Conservation (phyloP, 2,329 filamentous ascomycete genomes). For the Trichoderma oligosporum region DNA sequence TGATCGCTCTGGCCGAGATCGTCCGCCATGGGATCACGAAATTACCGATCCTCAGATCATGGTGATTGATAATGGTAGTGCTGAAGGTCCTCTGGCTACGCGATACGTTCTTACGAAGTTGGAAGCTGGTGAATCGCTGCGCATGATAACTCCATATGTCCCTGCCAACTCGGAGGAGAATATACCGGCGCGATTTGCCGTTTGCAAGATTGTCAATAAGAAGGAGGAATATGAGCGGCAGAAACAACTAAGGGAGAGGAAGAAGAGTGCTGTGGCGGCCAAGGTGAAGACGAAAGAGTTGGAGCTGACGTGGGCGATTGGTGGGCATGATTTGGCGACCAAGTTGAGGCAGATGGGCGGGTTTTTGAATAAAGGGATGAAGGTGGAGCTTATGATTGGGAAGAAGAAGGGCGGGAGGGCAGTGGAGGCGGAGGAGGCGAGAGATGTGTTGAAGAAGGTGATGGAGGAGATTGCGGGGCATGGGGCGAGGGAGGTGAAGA, state of each 20-base stretch:
- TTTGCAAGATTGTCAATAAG: slow-evolving; percentile 69
- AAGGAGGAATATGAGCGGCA: slow-evolving; percentile 44
- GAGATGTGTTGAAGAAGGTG: slow-evolving; percentile 49
- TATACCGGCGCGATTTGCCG: slow-evolving; percentile 41
- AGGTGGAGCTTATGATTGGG: slow-evolving; percentile 71
- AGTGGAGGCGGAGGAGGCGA: slow-evolving; percentile 58
- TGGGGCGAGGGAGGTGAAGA: slow-evolving; percentile 44
- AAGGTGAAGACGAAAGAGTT: slow-evolving; percentile 62
- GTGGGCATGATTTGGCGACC: slow-evolving; percentile 68
- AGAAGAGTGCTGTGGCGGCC: slow-evolving; percentile 41
- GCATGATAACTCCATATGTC: slow-evolving; percentile 40
- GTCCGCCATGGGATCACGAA: slow-evolving; percentile 42
- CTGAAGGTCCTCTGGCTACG: slow-evolving; percentile 39
- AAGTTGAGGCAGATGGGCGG: slow-evolving; percentile 61
- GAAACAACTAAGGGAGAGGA: slow-evolving; percentile 42
- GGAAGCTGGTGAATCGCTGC: slow-evolving; percentile 38
- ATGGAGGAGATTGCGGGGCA: slow-evolving; percentile 33
- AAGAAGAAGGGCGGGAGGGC: slow-evolving; percentile 58
- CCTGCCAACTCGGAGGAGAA: slow-evolving; percentile 29
- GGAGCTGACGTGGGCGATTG: slow-evolving; percentile 90
- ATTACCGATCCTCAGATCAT: slow-evolving; percentile 43
- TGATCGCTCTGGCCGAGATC: slow-evolving; percentile 35
- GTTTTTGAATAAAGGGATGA: slow-evolving; percentile 71
- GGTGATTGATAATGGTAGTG: slow-evolving; percentile 38
- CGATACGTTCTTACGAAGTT: slow-evolving; percentile 40